Evolutionary conservation across 2,329 filamentous ascomycete genomes (phyloP), one percentile per base, ranked within the genome.

Genomic region (Akanthomyces lecanii): DNA sequence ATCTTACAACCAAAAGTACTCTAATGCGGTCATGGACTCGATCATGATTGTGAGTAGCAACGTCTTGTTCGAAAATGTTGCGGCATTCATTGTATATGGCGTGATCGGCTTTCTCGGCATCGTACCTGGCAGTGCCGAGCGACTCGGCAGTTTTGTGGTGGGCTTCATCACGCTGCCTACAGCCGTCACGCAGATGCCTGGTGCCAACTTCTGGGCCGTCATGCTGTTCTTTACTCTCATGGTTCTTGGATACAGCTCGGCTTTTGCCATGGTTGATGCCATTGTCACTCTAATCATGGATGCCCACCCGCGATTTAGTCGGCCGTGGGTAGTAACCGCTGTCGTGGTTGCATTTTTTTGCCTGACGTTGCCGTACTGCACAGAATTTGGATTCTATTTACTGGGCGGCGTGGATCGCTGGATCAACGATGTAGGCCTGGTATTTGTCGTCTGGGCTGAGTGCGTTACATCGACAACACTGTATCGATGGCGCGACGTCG

Each of bases 191-290:
- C 77, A 85, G 63, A 84, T 86, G 79, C 83, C 83, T 0, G 83
- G 78, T 0, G 75, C 82, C 2, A 84, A 84, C 48, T 85, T 82
- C 65, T 86, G 83, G 83, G 82, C 83, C 0, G 73, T 85, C n/a
- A 72, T 82, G 0, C 72, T 85, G 1, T 86, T 86, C 70, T 83
- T 86, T 64, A 85, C 83, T 0, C 75, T 86, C 7, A 79, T 85
- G 64, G 79, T 85, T 0, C 77, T 86, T 0, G 83, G 84, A 0
- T 84, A 84, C 67, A 83, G 80, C 63, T 85, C 83, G 0, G 81
- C 83, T 0, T 85, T 85, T 64, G 83, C 82, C 54, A 84, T 86
- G 82, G 72, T 86, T 6, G 84, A 86, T 66, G 82, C 81, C 5
- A 76, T 81, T 5, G 80, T 81, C 8, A 86, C 83, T 0, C 68